Base-by-base conservation (phyloP, 1,139 yeast genomes). In the Tardiomyces depauwii region DNA sequence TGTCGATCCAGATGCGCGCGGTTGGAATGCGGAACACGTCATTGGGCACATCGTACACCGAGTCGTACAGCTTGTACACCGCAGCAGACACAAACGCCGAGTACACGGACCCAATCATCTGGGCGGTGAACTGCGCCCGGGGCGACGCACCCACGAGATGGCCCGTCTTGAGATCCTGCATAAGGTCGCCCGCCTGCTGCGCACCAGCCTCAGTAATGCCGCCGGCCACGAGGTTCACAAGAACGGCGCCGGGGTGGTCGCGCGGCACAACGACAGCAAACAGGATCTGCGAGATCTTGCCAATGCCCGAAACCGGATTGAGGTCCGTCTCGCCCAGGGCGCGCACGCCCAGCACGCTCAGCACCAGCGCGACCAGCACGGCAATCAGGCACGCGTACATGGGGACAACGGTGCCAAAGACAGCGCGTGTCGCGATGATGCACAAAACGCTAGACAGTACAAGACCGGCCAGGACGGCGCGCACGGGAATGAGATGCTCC, bases 171-270 rank as follows among this genome's bases (percentile, higher is more conserved):
- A 89, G 71, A 64, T 91, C 98, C 69, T 91, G 97, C 95, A 89
- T 86, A 59, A 91, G 71, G 65, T 91, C 98, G 14, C 98, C 98
- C 1, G 97, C 96, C 64, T 91, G 98, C 64, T 91, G 97, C 2
- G 98, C 96, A 7, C 98, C 97, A 1, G 98, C 97, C 65, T 91
- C 98, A 1, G 97, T 94, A 32, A 91, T 81, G 7, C 96, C 97
- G 14, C 98, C 98, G 2, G 97, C 96, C 2, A 91, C 82, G 46
- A 91, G 70, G 60, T 91, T 91, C 44, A 88, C 80, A 39, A 91
- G 68, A 2, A 91, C 84, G 14, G 86, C 78, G 1, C 93, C 88
- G 1, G 95, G 94, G 51, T 82, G 84, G 43, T 71, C 65, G 14
- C 71, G 71, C 13, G 47, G 45, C 1, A 96, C 95, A n/a, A 88